Evolutionary conservation across 495 filamentous ascomycete species (phyloP), one percentile per base, ranked within the genome.

Genomic region (Trypethelium eluteriae): DNA sequence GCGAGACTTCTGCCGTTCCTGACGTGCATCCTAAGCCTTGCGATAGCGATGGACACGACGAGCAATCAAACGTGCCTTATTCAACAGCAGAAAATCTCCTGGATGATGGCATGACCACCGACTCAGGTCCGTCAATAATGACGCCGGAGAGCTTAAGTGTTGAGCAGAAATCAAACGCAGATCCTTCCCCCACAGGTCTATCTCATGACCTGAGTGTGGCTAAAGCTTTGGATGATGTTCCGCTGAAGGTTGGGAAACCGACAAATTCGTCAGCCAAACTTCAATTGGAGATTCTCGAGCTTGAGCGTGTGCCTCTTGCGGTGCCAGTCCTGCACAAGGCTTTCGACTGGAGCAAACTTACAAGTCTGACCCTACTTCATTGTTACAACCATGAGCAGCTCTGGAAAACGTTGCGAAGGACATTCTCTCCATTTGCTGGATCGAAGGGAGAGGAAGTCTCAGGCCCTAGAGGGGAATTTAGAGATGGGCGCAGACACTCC

Each of bases 241-340:
- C 64, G 36, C 56, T 65, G 35, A 64, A 70, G 39, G 34, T 63
- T 59, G 2, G 49, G 64, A 16, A 67, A 35, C 14, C 44, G 53
- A 44, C 36, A 14, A 32, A 59, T 7, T 32, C 14, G 10, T 34
- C 53, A 35, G 53, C 25, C 38, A 86, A 83, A 68, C 76, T 96
- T 6, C 86, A 82, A 39, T 78, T 96, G 35, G 86, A 93, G 63
- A 84, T 83, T 5, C 80, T 97, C 16, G 92, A 94, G 73, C 80
- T 97, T 1, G 93, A 97, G 74, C 84, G 90, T n/a, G 84, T 96
- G 12, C 80, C 85, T 1, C 74, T 96, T 4, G 90, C 87, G 10
- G 78, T 92, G 32, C 79, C 85, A 16, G 84, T 89, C 18, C 80
- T 93, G 38, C 78, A 86, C 46, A 84, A 84, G 59, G 86, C 86